Base-by-base conservation (phyloP, 345 rosid species). In the Corymbia maculata region DNA sequence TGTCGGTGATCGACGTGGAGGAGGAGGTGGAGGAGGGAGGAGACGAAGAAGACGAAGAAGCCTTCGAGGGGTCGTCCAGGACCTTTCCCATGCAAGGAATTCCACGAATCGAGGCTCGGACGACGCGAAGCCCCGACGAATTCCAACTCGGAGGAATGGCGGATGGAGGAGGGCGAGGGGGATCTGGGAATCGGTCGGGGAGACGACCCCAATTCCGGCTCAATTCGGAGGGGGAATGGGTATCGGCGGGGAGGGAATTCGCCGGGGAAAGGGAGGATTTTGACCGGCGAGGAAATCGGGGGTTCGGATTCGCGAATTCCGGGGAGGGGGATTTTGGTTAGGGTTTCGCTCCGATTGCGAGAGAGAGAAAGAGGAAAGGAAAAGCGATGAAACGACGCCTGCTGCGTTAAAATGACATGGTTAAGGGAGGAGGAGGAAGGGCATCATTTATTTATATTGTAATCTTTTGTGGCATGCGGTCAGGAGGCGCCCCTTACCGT, bases 1-100 rank as follows among this genome's bases (percentile, higher is more conserved):
- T 95, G 87, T 94, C 96, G 86, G 95, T 94, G 22, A 91, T 85
- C 61, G 96, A 95, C 57, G 93, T 91, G 14, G 96, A 94, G 3
- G 92, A 89, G 68, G 96, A 91, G 85, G 91, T 86, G 44, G 51
- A 32, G 89, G 94, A 86, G 86, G 91, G 86, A 44, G 52, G 36
- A 87, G 94, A 82, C 4, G 92, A 91, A 16, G 88, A 52, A 17
- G 93, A 91, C 80, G 80, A 70, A 36, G 80, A 70, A 21, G 80
- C 80, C 68, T 51, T 92, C 85, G 91, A 52, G 86, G 90, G 84
- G 86, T 91, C 93, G 55, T 91, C 88, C 49, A 79, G 85, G 86
- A 92, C 85, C 92, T 87, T 91, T 85, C 94, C 96, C 94, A 93
- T 93, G 88, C 88, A 90, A 88, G 42, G 52, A 47, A 52, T 15